Conservation (phyloP, 768 basidiomycete genomes). For the Tricholoma hemisulphureum region DNA sequence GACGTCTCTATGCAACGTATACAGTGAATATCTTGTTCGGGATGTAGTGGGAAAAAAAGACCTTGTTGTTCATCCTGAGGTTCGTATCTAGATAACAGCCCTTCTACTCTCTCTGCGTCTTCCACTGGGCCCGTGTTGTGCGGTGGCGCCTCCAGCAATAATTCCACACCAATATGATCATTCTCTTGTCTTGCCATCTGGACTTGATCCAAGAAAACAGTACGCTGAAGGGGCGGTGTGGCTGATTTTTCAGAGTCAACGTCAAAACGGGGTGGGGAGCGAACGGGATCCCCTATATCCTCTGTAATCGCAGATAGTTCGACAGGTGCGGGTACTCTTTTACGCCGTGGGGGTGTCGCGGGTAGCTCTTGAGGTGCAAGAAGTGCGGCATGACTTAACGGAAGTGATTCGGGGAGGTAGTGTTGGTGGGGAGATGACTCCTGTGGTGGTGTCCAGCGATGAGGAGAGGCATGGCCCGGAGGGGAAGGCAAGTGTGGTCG, state of each 20-base stretch:
- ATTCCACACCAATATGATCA: slow-evolving; percentile 27
- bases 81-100: slow-evolving; percentile 33
- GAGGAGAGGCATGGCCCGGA: slow-evolving; percentile 14
- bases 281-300: not conserved
- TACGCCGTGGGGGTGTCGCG: slow-evolving; percentile 36
- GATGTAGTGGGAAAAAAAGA: not conserved
- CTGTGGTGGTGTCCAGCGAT: slow-evolving; percentile 1
- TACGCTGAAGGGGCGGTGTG: slow-evolving; percentile 39
- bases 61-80: slow-evolving; percentile 22
- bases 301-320: not conserved
- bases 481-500: slow-evolving; percentile 32
- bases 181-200: slow-evolving; percentile 29
- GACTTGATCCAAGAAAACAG: slow-evolving; percentile 34
- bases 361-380: slow-evolving; percentile 34
- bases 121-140: slow-evolving; percentile 24
- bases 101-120: slow-evolving; percentile 19
- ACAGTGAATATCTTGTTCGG: not conserved
- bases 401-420: slow-evolving; percentile 21
- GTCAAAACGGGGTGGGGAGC: not conserved
- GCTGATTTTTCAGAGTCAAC: slow-evolving; percentile 6
- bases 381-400: slow-evolving; percentile 29
- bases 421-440: slow-evolving; percentile 17
- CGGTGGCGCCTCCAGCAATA: slow-evolving; percentile 37
- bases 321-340: slow-evolving; percentile 27
- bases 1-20: not conserved